Base-by-base conservation (phyloP, 441 rosid species). In the Macaranga tanarius region DNA sequence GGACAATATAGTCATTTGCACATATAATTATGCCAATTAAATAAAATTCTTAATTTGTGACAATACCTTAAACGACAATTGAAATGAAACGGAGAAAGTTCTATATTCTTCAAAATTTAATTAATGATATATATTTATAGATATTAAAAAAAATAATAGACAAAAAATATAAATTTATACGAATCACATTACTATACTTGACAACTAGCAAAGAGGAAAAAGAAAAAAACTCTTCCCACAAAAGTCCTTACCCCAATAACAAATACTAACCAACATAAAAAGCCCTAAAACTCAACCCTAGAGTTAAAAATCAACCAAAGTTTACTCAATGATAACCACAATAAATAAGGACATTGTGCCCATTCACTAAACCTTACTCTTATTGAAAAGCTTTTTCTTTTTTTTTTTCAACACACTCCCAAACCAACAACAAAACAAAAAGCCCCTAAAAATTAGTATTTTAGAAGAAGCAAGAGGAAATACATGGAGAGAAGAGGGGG, bases 241-340 rank as follows among this genome's bases (percentile, higher is more conserved):
- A 77, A 64, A 25, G 12, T 7, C 58, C 47, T 54, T 45, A 11
- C 22, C 20, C 62, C 3, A 50, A 6, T 3, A 31, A 26, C 28
- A 51, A 60, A 15, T 26, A 52, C 38, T 23, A 80, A 74, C 67
- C 50, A 6, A 56, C 15, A 25, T 23, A 63, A 69, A 31, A 34
- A 40, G 51, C 57, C 20, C 48, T 57, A 42, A 80, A 80, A 52
- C 84, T 10, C 75, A 73, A 79, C 77, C 79, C 70, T 70, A 47
- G 50, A 64, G 78, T 81, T 51, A 65, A 67, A 54, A 69, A 68
- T 13, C 68, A 81, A 83, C 87, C 76, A 60, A 20, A 76, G 86
- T 82, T 70, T 34, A 75, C 57, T 28, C 42, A 73, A 74, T 70
- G 42, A 74, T 52, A 44, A 17, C 74, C 72, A 69, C 79, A 68